Base-by-base conservation (phyloP, 2,329 filamentous ascomycete species). In the Microdochium bolleyi region DNA sequence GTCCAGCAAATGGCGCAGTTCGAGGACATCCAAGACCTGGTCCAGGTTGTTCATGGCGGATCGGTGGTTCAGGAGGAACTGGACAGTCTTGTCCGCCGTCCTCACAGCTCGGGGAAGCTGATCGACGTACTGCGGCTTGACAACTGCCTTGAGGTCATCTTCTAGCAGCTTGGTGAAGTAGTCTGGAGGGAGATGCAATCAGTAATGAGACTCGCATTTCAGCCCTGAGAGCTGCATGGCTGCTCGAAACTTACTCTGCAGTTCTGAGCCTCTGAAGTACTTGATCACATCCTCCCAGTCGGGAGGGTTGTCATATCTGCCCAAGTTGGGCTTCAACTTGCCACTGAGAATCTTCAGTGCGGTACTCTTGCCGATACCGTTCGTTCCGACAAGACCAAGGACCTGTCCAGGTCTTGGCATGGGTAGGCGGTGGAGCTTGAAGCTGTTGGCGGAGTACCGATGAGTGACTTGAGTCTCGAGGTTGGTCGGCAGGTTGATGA, bases 281-380 rank as follows among this genome's bases (percentile, higher is more conserved):
- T 94, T 96, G 74, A 99, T 83, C 55, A 99, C 95, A 73, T 97
- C 94, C 75, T 97, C 92, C 94, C 95, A 99, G 71, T 99, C 94
- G 14, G 94, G 95, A 9, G 94, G 92, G 73, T 97, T 95, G 61
- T 97, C 92, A 69, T 88, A 96, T 67, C 88, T 83, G 60, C 95
- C 94, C 73, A 99, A 73, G 72, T 99, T 99, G 55, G 94, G 94
- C 83, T 99, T 99, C 65, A 99, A 80, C 76, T 97, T 99, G 68
- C 94, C 94, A 66, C 90, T 95, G 64, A 99, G 84, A 70, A 99
- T 96, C 80, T 99, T 99, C 71, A 99, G 77, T 9, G 94, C 95
- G n/a, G 94, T 99, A 77, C 91, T 96, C 84, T 99, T 99, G 73
- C 94, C 94, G 65, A 97, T 99, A 90, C 95, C 94, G 84, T 99